Evolutionary conservation across 257 asterid species (phyloP).

Genomic region (Gardenia jasminoides): DNA sequence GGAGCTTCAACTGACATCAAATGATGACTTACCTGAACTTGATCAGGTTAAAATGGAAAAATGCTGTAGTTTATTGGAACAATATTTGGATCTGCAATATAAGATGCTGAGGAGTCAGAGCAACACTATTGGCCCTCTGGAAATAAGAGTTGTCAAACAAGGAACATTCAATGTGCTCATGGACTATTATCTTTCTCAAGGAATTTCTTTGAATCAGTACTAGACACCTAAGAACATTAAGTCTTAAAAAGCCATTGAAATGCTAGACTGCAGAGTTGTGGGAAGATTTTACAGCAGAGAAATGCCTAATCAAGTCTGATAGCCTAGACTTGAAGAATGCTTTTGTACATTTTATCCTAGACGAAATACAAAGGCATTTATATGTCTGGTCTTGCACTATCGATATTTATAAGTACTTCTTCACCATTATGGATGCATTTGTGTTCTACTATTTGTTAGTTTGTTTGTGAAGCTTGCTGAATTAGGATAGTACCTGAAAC

Average conservation of each 20-base stretch:
- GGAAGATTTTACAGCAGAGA: no score
- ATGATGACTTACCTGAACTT: background rate
- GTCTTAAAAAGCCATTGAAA: slow-evolving; percentile 7
- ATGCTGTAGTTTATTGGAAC: slow-evolving; percentile 8
- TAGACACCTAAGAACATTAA: slow-evolving; percentile 4
- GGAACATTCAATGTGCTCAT: slow-evolving; percentile 16
- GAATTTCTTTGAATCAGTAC: slow-evolving; percentile 10
- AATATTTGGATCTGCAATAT: slow-evolving; percentile 7
- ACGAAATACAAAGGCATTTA: no score
- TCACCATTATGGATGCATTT: no score
- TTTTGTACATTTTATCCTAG: no score
- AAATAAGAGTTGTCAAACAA: slow-evolving; percentile 16
- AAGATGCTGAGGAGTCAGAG: background rate
- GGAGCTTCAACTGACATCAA: slow-evolving; percentile 3
- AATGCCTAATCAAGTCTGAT: no score
- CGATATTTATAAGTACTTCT: no score
- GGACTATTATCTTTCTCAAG: slow-evolving; percentile 14
- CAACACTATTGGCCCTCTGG: slow-evolving; percentile 13
- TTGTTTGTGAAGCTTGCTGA: no score
- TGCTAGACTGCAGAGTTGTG: background rate
- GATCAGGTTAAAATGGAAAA: background rate
- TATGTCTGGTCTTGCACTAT: no score
- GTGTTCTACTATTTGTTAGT: no score
- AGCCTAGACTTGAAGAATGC: no score
- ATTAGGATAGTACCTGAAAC: no score